Conservation (phyloP, 148 eudicot genomes). For the Rheum nobile region DNA sequence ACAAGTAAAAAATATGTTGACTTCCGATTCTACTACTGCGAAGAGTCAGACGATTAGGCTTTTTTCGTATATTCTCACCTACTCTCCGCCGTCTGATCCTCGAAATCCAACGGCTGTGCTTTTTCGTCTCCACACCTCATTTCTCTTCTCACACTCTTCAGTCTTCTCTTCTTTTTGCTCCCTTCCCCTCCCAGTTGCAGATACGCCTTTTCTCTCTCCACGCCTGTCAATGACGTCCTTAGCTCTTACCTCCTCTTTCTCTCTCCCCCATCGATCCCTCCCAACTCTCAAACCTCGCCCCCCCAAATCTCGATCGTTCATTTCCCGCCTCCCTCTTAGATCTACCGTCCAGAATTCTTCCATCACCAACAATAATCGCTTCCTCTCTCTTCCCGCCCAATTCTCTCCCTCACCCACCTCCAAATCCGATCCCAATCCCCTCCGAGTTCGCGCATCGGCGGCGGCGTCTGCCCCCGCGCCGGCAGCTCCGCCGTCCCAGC, state of each 20-base stretch:
- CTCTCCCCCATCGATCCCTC: conserved; percentile 20
- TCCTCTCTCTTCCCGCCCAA: conserved; percentile 2
- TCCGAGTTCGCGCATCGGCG: conserved; percentile 16
- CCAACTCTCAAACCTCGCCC: conserved; percentile 1
- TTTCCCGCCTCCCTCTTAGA: conserved; percentile 13
- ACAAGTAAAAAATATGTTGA: neutral
- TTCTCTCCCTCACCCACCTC: conserved; percentile 8
- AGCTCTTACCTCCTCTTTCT: conserved; percentile 32
- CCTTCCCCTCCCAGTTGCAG: neutral
- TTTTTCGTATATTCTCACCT: neutral
- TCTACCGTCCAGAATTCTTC: conserved; percentile 10
- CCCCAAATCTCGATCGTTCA: conserved; percentile 15
- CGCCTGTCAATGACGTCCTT: conserved; percentile 54
- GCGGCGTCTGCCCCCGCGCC: conserved; percentile 15
- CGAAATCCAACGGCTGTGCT: conserved; percentile 1
- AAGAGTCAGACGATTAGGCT: neutral
- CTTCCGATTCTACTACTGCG: neutral
- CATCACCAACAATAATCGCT: neutral
- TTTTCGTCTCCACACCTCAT: neutral
- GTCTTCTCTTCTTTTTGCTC: neutral
- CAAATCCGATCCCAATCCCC: neutral
- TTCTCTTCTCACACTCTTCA: neutral
- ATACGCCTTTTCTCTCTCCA: neutral
- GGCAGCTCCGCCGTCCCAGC: conserved; percentile 16
- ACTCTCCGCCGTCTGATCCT: neutral